phyloP scores from a whole-genome alignment of 306 rosid genomes.

The Inga laurina region DNA sequence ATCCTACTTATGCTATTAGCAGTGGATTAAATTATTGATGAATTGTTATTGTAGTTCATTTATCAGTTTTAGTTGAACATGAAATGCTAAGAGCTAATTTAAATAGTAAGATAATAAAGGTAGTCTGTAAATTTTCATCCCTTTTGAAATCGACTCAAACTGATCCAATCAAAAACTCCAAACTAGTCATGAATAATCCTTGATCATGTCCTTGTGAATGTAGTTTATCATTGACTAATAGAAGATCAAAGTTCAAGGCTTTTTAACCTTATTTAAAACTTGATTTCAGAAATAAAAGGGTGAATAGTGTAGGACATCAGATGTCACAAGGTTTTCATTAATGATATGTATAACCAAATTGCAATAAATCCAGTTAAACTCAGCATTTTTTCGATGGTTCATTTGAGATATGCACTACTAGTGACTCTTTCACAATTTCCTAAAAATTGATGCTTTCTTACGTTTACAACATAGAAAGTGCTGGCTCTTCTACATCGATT shows the following conservation, averaged over 20 bases:
- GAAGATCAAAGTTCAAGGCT: neutral
- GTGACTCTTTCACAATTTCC: neutral
- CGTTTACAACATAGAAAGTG: neutral
- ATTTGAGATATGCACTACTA: neutral
- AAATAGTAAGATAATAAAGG: neutral
- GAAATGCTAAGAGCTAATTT: neutral
- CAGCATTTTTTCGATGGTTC: neutral
- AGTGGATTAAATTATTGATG: neutral
- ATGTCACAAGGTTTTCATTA: neutral
- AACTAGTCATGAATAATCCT: neutral
- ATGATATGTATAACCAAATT: neutral
- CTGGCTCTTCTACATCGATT: neutral
- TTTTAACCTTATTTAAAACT: neutral
- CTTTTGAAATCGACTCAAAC: neutral
- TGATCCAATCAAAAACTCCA: neutral
- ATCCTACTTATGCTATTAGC: slow-evolving; percentile 15
- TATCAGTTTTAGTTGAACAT: neutral
- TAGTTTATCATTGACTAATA: neutral
- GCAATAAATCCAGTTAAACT: neutral
- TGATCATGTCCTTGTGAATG: neutral
- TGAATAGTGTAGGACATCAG: neutral
- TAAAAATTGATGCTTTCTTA: neutral
- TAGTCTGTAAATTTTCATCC: neutral
- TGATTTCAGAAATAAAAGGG: neutral
- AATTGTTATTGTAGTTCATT: slow-evolving; percentile 16